These are phyloP conservation scores for Eucalyptus dawsonii DNA, from an alignment of 345 rosid species.

Conservation along the genomic window DNA sequence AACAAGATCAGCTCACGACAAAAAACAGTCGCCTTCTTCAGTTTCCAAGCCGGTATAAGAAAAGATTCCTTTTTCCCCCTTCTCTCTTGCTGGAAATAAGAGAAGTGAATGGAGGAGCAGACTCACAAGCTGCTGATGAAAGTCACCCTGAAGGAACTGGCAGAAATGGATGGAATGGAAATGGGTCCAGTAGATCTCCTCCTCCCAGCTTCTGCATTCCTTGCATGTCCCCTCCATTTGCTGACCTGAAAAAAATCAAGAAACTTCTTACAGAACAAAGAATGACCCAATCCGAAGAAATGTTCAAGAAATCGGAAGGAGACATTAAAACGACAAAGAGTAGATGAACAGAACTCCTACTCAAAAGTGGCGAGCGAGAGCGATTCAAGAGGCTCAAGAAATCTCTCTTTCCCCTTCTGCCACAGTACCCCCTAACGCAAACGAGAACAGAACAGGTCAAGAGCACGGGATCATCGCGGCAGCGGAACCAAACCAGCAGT, in stretches of 20 bases:
- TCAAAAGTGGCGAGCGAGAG: neutral
- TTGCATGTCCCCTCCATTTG: constrained; percentile 29
- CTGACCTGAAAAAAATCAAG: neutral
- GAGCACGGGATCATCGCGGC: neutral
- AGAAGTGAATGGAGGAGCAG: neutral
- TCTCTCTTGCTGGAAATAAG: neutral
- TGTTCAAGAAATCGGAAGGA: neutral
- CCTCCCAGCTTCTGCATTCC: constrained; percentile 60
- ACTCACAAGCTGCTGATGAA: constrained; percentile 40
- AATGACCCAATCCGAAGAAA: neutral
- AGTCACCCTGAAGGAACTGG: constrained; percentile 46
- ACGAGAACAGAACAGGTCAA: neutral
- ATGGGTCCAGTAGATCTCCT: constrained; percentile 60
- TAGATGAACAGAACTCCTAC: neutral
- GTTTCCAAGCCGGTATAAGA: neutral
- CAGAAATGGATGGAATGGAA: constrained; percentile 48
- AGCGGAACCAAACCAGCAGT: neutral
- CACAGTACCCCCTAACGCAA: neutral
- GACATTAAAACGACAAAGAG: neutral
- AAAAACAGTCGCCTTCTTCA: neutral
- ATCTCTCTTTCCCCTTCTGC: neutral
- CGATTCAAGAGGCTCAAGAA: neutral
- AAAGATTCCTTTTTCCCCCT: neutral
- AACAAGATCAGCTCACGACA: neutral
- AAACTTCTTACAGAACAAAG: neutral